Conservation (phyloP, 345 rosid genomes). For the Tarenaya hassleriana region DNA sequence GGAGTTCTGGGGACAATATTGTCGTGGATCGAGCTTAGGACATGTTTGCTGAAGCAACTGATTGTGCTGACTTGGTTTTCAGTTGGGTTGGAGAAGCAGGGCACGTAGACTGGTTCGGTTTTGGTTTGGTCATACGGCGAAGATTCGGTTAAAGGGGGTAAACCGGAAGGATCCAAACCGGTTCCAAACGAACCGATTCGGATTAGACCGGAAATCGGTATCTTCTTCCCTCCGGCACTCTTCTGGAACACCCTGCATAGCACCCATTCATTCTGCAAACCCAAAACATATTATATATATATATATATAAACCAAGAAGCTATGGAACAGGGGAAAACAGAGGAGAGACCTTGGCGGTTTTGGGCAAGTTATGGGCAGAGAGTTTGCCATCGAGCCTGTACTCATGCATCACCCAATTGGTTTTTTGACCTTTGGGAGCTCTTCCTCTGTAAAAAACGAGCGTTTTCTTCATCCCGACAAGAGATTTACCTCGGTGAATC, state of each 20-base stretch:
- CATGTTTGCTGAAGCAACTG: conserved; percentile 34
- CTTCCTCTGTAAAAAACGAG: conserved; percentile 89
- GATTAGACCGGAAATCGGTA: conserved; percentile 49
- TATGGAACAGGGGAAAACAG: conserved; percentile 10
- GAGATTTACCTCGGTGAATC: conserved; percentile 56
- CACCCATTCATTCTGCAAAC: conserved; percentile 87
- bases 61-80: no score
- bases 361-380: conserved; percentile 66
- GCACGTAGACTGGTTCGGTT: conserved; percentile 63
- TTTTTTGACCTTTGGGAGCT: conserved; percentile 85
- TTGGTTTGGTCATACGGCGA: conserved; percentile 40
- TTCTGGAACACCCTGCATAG: conserved; percentile 85
- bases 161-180: conserved; percentile 38
- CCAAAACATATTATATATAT: no score
- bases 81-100: conserved; percentile 94
- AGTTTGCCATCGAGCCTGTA: conserved; percentile 68
- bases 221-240: conserved; percentile 65
- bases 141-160: conserved; percentile 71
- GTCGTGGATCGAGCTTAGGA: conserved; percentile 26
- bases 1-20: conserved; percentile 29
- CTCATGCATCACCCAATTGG: conserved; percentile 94
- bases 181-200: conserved; percentile 37
- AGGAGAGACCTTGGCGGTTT: conserved; percentile 62
- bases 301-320: no score
- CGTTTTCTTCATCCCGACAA: conserved; percentile 95